Conservation (phyloP, 257 asterid species). For the Osmanthus fragrans region DNA sequence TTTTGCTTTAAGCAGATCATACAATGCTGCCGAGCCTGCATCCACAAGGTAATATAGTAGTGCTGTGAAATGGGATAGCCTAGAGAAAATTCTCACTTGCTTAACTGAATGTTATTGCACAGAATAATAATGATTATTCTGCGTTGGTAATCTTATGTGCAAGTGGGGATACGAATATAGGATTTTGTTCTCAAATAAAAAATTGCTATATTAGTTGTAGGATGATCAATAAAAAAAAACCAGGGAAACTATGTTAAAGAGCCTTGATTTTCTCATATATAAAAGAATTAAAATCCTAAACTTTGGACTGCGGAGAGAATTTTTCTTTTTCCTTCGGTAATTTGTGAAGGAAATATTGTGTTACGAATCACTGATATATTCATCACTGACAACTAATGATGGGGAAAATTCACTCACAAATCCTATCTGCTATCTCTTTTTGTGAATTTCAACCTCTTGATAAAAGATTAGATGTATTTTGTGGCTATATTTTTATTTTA, state of each 20-base stretch:
- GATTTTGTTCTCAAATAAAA: background rate
- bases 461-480: background rate
- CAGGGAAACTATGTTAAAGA: background rate
- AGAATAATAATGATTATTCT: background rate
- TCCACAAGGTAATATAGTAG: slow-evolving; percentile 50
- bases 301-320: background rate
- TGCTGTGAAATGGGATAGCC: slow-evolving; percentile 15
- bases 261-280: background rate
- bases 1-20: slow-evolving; percentile 64
- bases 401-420: background rate
- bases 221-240: background rate
- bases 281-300: background rate
- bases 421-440: background rate
- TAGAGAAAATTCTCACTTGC: slow-evolving; percentile 7
- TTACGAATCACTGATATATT: background rate
- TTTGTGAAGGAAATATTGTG: background rate
- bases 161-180: background rate
- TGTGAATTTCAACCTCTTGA: background rate
- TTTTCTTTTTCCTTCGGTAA: background rate
- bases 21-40: slow-evolving; percentile 48
- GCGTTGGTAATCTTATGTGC: background rate
- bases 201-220: background rate
- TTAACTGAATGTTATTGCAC: slow-evolving; percentile 12
- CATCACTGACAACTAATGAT: background rate
- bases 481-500: background rate